Conservation (phyloP, 441 rosid genomes). For the Populus hybrid region DNA sequence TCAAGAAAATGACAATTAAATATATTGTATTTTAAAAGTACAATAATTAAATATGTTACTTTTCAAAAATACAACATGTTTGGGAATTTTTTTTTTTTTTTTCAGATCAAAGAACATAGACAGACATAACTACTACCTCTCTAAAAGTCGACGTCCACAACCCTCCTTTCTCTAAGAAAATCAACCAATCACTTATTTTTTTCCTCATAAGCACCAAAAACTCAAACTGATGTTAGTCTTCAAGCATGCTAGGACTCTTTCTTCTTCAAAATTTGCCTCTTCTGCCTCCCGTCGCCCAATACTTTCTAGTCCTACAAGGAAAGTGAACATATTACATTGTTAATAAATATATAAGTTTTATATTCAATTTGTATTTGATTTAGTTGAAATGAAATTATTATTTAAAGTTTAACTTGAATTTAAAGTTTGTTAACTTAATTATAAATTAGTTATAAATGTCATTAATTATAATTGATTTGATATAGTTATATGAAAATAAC, state of each 20-base stretch:
- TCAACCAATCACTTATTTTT: neutral
- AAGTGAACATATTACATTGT: too few relatives aligned
- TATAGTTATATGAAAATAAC: neutral
- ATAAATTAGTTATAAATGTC: too few relatives aligned
- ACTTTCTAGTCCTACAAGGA: neutral
- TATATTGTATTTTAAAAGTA: rapidly evolving
- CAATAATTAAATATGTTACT: too few relatives aligned
- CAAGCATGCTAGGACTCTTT: neutral
- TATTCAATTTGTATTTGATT: too few relatives aligned
- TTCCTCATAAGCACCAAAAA: neutral
- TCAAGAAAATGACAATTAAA: rapidly evolving
- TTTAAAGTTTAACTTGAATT: too few relatives aligned
- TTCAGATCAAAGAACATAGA: too few relatives aligned
- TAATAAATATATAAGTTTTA: neutral
- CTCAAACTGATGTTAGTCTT: neutral
- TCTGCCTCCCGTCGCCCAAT: neutral
- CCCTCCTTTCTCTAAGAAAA: neutral
- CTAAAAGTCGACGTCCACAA: neutral
- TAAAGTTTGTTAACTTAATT: too few relatives aligned
- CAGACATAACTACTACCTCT: too few relatives aligned
- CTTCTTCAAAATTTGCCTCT: rapidly evolving
- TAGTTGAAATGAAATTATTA: too few relatives aligned
- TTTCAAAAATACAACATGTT: too few relatives aligned
- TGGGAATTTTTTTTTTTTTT: too few relatives aligned
- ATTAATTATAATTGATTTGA: too few relatives aligned